Conservation (phyloP, 345 rosid species). For the Heritiera littoralis region DNA sequence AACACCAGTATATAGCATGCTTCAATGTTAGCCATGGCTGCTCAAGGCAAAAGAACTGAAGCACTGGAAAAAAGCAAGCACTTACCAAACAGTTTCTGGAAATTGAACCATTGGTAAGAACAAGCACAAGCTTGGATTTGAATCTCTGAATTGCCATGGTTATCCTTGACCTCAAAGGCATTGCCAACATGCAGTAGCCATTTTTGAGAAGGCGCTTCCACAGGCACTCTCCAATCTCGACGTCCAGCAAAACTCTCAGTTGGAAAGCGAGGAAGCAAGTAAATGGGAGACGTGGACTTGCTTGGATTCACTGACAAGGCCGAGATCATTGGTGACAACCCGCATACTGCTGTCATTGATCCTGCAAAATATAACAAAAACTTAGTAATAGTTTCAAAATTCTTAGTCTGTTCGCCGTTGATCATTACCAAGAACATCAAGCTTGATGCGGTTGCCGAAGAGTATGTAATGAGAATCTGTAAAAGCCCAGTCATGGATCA, state of each 20-base stretch:
- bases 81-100: slow-evolving; percentile 75
- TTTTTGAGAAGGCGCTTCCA: slow-evolving; percentile 67
- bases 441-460: slow-evolving; percentile 78
- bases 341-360: slow-evolving; percentile 70
- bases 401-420: neutral
- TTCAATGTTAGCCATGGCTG: neutral
- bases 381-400: neutral
- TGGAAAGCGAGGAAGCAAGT: slow-evolving; percentile 73
- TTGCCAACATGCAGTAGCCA: slow-evolving; percentile 83
- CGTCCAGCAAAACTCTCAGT: slow-evolving; percentile 18
- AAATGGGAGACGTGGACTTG: slow-evolving; percentile 67
- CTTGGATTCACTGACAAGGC: slow-evolving; percentile 80
- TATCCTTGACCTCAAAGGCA: slow-evolving; percentile 56
- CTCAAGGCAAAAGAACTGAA: neutral
- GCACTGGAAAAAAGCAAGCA: neutral
- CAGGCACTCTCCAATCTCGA: slow-evolving; percentile 76
- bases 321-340: slow-evolving; percentile 87
- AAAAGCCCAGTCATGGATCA: slow-evolving; percentile 98
- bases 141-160: slow-evolving; percentile 49
- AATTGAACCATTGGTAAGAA: slow-evolving; percentile 88
- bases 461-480: slow-evolving; percentile 74
- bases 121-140: slow-evolving; percentile 64
- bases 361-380: slow-evolving; percentile 41
- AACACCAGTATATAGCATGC: neutral
- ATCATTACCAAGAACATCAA: slow-evolving; percentile 60